Conservation (phyloP, 2,329 filamentous ascomycete genomes). For the Ophiognomonia clavigignenti-juglandacearum region DNA sequence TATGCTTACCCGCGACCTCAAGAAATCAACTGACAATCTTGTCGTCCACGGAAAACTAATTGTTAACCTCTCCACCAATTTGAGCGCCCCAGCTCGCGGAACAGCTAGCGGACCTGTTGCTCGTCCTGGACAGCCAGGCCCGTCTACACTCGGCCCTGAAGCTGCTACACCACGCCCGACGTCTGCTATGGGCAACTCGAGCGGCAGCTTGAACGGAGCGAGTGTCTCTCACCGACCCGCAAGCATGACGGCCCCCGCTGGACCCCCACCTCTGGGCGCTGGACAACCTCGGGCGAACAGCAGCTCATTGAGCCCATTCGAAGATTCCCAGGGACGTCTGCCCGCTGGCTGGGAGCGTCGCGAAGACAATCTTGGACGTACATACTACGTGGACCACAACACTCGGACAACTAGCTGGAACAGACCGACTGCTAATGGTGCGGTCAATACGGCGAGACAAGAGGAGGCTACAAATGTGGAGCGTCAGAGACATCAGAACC, state of each 20-base stretch:
- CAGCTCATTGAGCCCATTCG: slow-evolving; percentile 77
- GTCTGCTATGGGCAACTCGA: slow-evolving; percentile 47
- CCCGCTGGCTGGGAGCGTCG: slow-evolving; percentile 94
- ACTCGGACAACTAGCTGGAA: slow-evolving; percentile 96
- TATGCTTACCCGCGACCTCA: slow-evolving; percentile 95
- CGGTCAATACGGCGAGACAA: slow-evolving; percentile 70
- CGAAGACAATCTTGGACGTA: slow-evolving; percentile 90
- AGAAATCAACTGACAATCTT: slow-evolving; percentile 96
- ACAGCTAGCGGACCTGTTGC: slow-evolving; percentile 37
- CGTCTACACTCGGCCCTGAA: slow-evolving; percentile 39
- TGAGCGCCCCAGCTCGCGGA: slow-evolving; percentile 62
- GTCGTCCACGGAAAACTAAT: slow-evolving; percentile 98
- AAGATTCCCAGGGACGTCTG: slow-evolving; percentile 89
- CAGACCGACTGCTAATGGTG: slow-evolving; percentile 74
- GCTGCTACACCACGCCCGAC: slow-evolving; percentile 43
- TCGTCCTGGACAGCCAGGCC: slow-evolving; percentile 37
- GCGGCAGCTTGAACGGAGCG: slow-evolving; percentile 36
- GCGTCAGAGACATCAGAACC: slow-evolving; percentile 87
- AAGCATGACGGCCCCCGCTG: slow-evolving; percentile 34
- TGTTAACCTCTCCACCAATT: slow-evolving; percentile 90
- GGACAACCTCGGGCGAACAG: slow-evolving; percentile 38
- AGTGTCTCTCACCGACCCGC: slow-evolving; percentile 42
- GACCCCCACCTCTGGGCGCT: slow-evolving; percentile 30
- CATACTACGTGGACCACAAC: slow-evolving; percentile 98
- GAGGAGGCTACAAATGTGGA: slow-evolving; percentile 92